Conservation (phyloP, 257 asterid genomes). For the Solanum tarapatanum region DNA sequence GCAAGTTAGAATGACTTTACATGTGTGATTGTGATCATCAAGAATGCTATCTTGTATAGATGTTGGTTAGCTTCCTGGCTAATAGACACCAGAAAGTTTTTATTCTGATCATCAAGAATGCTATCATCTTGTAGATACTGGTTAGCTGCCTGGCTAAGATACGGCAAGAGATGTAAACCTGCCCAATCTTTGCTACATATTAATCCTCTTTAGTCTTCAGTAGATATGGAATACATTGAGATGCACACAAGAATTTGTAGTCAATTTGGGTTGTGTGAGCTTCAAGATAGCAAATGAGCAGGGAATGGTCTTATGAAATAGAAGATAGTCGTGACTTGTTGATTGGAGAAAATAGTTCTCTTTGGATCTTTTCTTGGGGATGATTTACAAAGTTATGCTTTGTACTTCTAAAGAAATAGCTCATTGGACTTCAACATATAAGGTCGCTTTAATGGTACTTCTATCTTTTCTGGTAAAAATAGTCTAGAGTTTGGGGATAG, state of each 20-base stretch:
- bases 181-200: neutral
- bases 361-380: neutral
- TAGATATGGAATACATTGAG: neutral
- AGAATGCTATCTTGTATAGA: neutral
- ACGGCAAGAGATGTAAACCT: neutral
- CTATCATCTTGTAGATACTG: neutral
- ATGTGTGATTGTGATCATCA: neutral
- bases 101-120: neutral
- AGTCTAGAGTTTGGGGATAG: neutral
- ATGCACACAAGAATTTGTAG: neutral
- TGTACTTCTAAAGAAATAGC: neutral
- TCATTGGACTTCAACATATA: neutral
- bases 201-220: neutral
- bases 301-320: neutral
- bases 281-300: neutral
- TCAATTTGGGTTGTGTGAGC: neutral
- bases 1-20: neutral
- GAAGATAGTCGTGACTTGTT: neutral
- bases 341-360: neutral
- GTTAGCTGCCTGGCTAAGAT: neutral
- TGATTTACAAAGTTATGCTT: neutral
- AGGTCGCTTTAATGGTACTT: neutral
- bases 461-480: neutral
- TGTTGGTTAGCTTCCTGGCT: neutral
- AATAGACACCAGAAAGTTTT: neutral